Base-by-base conservation (phyloP, 371 early-diverging fungal genomes). In the Cokeromyces recurvatus region DNA sequence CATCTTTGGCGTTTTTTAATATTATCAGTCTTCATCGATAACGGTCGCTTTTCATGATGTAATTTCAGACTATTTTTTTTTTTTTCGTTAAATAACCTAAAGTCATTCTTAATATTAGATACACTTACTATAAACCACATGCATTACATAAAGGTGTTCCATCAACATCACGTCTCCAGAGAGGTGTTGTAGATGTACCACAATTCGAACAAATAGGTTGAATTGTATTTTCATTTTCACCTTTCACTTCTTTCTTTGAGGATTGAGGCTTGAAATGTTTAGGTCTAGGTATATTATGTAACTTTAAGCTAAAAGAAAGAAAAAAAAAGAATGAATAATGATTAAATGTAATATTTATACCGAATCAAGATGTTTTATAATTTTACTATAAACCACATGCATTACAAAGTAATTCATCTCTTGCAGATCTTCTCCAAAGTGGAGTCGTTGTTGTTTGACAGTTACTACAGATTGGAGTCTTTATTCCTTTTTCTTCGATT, bases 331-430 rank as follows among this genome's bases (percentile, higher is more conserved):
- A n/a, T n/a, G n/a, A n/a, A n/a, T n/a, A n/a, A n/a, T n/a, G n/a
- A n/a, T n/a, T n/a, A n/a, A n/a, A n/a, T n/a, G n/a, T n/a, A n/a
- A n/a, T n/a, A n/a, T n/a, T n/a, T n/a, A n/a, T n/a, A n/a, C n/a
- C n/a, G n/a, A n/a, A n/a, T n/a, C n/a, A n/a, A n/a, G n/a, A n/a
- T n/a, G n/a, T n/a, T n/a, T n/a, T n/a, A n/a, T n/a, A n/a, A n/a
- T n/a, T n/a, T 50, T 54, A 64, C 65, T 94, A 97, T 27, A 97
- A 67, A 1, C 96, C 96, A 59, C 97, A 97, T 9, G 97, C 95
- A 61, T 96, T 97, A 73, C 97, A 95, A 9, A 94, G 73, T 21
- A 81, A 64, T 46, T 89, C 83, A 39, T 89, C 90, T 45, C 88
- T 72, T 17, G 77, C 79, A 19, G 89, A 87, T 45, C 96, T 74